phyloP scores from a whole-genome alignment of 495 filamentous ascomycete species.

The Hypoxylon fragiforme region DNA sequence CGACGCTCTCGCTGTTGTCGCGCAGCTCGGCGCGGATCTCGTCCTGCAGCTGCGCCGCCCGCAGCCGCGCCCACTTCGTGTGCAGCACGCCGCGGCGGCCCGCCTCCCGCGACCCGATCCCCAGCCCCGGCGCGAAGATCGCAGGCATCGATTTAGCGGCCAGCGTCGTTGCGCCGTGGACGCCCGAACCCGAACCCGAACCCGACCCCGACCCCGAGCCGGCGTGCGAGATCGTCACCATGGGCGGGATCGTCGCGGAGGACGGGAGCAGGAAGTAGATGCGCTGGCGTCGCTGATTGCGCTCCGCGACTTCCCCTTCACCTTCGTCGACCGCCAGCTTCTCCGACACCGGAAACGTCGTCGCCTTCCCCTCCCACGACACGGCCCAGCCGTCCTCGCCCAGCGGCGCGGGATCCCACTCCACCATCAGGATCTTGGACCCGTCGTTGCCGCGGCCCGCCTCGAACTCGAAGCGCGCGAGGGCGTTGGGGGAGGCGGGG shows the following conservation, averaged over 20 bases:
- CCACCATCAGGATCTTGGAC: slow-evolving; percentile 83
- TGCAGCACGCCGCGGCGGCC: slow-evolving; percentile 80
- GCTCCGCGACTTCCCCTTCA: slow-evolving; percentile 65
- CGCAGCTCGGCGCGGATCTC: slow-evolving; percentile 68
- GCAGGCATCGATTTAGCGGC: slow-evolving; percentile 75
- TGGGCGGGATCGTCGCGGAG: slow-evolving; percentile 64
- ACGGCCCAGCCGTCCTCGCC: slow-evolving; percentile 65
- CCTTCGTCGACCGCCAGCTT: slow-evolving; percentile 61
- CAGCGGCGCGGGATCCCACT: slow-evolving; percentile 69
- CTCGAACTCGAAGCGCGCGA: slow-evolving; percentile 87
- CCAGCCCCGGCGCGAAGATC: slow-evolving; percentile 75
- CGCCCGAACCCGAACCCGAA: too few species aligned
- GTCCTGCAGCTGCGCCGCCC: slow-evolving; percentile 68
- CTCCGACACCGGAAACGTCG: slow-evolving; percentile 66
- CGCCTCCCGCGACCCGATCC: slow-evolving; percentile 62
- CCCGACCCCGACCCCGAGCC: too few species aligned
- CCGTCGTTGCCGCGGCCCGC: slow-evolving; percentile 75
- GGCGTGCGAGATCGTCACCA: slow-evolving; percentile 64
- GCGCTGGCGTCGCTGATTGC: slow-evolving; percentile 60
- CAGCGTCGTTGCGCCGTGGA: slow-evolving; percentile 45
- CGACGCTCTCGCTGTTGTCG: slow-evolving; percentile 74
- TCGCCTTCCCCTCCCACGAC: slow-evolving; percentile 73
- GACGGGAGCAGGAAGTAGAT: slow-evolving; percentile 77
- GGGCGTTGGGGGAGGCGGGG: slow-evolving; percentile 42
- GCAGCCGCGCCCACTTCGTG: slow-evolving; percentile 80